Conservation (phyloP, 1,139 yeast genomes). For the Pichia terricola region DNA sequence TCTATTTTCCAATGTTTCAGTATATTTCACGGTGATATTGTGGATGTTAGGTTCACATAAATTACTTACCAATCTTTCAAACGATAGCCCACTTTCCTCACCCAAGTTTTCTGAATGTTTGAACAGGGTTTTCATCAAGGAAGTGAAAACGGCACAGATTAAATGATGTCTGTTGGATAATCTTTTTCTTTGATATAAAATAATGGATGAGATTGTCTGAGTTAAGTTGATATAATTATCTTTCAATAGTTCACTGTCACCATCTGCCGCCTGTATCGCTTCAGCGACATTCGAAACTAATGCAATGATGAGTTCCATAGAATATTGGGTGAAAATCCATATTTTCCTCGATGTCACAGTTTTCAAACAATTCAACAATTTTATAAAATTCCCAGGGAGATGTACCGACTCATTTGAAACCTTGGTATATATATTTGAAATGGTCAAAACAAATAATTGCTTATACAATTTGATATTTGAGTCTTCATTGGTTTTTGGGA, state of each 20-base stretch:
- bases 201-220: constrained; percentile 42
- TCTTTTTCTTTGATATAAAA: constrained; percentile 63
- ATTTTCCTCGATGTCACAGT: constrained; percentile 36
- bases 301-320: constrained; percentile 43
- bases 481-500: constrained; percentile 9
- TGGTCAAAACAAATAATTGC: constrained; percentile 2
- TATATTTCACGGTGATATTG: constrained; percentile 10
- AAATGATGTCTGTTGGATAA: constrained; percentile 67
- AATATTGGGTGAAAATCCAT: constrained; percentile 62
- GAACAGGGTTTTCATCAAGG: constrained; percentile 40
- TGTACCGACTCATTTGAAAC: not conserved
- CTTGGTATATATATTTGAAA: constrained; percentile 5
- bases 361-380: constrained; percentile 24
- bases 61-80: constrained; percentile 52
- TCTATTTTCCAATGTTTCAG: constrained; percentile 1
- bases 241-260: not conserved
- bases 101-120: constrained; percentile 8
- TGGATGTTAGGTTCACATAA: constrained; percentile 58
- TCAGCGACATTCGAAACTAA: constrained; percentile 26
- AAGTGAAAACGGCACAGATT: constrained; percentile 37
- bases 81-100: constrained; percentile 33
- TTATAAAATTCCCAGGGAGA: not conserved
- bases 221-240: constrained; percentile 29
- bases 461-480: constrained; percentile 2
- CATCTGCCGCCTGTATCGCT: not conserved